These are phyloP conservation scores for Fusarium metavorans DNA, from an alignment of 2,329 filamentous ascomycete genomes.

Conservation along the genomic window DNA sequence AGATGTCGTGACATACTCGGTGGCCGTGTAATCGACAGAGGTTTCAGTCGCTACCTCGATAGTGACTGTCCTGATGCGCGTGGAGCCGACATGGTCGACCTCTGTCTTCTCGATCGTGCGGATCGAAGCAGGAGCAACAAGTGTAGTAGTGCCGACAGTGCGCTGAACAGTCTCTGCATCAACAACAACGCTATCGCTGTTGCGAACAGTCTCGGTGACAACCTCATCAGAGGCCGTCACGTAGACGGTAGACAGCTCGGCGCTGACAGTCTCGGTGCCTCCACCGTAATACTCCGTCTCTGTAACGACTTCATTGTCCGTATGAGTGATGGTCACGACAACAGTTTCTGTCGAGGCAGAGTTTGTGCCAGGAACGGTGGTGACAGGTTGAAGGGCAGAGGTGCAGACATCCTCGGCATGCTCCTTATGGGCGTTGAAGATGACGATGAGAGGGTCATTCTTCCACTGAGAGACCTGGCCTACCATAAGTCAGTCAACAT, in stretches of 20 bases:
- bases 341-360: neutral
- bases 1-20: conserved; percentile 2
- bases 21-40: conserved; percentile 1
- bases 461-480: conserved; percentile 12
- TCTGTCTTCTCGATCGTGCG: conserved; percentile 8
- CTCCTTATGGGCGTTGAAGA: neutral
- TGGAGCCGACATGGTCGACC: conserved; percentile 10
- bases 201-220: conserved; percentile 8
- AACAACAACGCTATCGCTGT: neutral
- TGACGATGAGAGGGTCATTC: conserved; percentile 17
- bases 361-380: conserved; percentile 5
- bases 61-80: conserved; percentile 8
- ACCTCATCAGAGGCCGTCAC: conserved; percentile 3
- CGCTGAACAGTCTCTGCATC: conserved; percentile 5
- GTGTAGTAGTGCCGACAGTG: conserved; percentile 3
- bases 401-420: conserved; percentile 16
- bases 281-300: neutral
- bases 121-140: conserved; percentile 4
- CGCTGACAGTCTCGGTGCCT: conserved; percentile 5
- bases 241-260: conserved; percentile 1
- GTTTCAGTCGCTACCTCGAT: conserved; percentile 4
- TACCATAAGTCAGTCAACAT: neutral
- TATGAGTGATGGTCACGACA: neutral
- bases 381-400: conserved; percentile 19
- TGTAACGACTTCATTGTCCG: neutral